Evolutionary conservation across 164 flowering plant genomes (phyloP), one percentile per base, ranked within the genome.

Genomic region (Piper longum): DNA sequence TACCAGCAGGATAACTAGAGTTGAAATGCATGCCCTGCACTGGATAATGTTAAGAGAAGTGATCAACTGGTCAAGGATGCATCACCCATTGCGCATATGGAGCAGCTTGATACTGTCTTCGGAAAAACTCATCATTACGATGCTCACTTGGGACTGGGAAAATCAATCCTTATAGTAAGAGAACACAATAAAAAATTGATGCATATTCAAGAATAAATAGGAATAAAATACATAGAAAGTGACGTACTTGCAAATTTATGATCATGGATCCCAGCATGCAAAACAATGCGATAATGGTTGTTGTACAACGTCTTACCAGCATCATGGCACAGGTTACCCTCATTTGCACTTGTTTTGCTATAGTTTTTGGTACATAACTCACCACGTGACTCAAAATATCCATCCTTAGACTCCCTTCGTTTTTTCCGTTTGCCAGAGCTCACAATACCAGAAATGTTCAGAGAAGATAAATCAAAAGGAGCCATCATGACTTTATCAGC

Each of bases 1-100:
- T 77, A 68, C 63, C 69, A 62, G 84, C 91, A 4, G 87, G 80
- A 70, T 83, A 26, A 26, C 36, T 76, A 17, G 64, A 91, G 67
- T 88, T 88, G 77, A 85, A 91, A 54, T 96, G 95, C 78, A 90
- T 83, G 64, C 86, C 89, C 62, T 82, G 96, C 82, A 88, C 75
- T 57, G 95, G 89, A 76, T 95, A 95, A 61, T 84, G 66, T 69
- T 72, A 97, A 76, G 74, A 91, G 43, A 73, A 75, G 55, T 91
- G 95, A 45, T 81, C 74, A 70, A 87, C 92, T 55, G 87, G 80
- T 16, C 87, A 85, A 71, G 93, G 73, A 70, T 85, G 87, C 60
- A 86, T 69, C 65, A 87, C 88, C 96, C 99, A 91, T 41, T 89
- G 88, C 43, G 90, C 76, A 70, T 70, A 85, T 78, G 88, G 73